Percentiles rank a stretch among this genome's conserved stretches.
Conservation (phyloP, 78 protist species). For the Dictyostelium citrinum region DNA sequence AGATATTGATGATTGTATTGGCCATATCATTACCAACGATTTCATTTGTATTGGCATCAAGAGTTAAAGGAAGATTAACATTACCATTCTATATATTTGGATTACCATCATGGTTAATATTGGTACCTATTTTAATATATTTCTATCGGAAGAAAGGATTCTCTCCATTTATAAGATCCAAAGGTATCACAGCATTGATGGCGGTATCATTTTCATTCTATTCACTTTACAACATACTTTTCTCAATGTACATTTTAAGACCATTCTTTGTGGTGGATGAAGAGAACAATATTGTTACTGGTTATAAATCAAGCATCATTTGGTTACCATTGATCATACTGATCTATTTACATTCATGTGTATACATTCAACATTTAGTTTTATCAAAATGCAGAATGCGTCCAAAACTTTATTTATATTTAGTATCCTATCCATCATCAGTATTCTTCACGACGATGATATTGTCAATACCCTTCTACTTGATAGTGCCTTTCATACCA, state of each 20-base stretch:
- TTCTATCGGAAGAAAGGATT: conserved; percentile 2
- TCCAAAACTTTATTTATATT: background rate
- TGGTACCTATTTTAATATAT: background rate
- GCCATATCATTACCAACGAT: conserved; percentile 8
- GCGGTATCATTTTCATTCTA: background rate
- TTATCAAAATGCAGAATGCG: conserved; percentile 29
- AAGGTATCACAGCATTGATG: background rate
- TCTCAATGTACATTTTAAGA: background rate
- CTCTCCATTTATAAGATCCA: background rate
- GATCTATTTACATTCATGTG: conserved; percentile 34
- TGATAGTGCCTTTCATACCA: background rate
- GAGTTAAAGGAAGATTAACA: background rate
- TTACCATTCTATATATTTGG: conserved; percentile 1
- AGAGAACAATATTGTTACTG: background rate
- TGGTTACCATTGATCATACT: conserved; percentile 21
- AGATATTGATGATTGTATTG: background rate
- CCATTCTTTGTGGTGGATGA: background rate
- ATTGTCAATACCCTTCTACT: conserved; percentile 26
- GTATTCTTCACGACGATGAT: conserved; percentile 34
- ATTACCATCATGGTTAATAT: background rate
- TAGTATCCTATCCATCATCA: conserved; percentile 27
- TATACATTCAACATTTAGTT: background rate
- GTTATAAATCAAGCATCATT: background rate
- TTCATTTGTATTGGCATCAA: background rate
- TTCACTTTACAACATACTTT: background rate